These are phyloP conservation scores for Lactarius deliciosus DNA, from an alignment of 768 basidiomycete genomes.

Conservation along the genomic window DNA sequence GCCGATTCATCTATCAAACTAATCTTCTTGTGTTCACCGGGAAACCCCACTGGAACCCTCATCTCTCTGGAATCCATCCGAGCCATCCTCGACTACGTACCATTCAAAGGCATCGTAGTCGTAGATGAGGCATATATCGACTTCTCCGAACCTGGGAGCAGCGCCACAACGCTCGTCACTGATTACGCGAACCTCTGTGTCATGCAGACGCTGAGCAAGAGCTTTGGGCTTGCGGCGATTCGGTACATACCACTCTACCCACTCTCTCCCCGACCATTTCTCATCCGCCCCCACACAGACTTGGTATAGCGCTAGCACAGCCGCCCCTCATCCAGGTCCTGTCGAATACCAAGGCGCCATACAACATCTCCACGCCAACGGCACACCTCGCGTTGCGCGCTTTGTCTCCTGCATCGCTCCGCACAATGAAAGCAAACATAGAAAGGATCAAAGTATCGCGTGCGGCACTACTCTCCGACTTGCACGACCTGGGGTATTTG, in stretches of 20 bases:
- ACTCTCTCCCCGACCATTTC: not conserved
- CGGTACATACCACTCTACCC: constrained; percentile 51
- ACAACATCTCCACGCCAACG: constrained; percentile 91
- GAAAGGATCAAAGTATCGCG: constrained; percentile 60
- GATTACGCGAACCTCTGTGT: constrained; percentile 89
- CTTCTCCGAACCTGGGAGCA: constrained; percentile 64
- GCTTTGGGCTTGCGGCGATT: constrained; percentile 94
- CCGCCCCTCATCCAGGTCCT: constrained; percentile 89
- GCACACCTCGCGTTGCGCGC: constrained; percentile 80
- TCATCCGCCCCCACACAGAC: constrained; percentile 43
- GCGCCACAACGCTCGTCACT: constrained; percentile 68
- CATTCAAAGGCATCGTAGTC: constrained; percentile 87
- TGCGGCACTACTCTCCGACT: constrained; percentile 46
- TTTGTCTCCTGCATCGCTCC: constrained; percentile 62
- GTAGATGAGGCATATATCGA: constrained; percentile 99
- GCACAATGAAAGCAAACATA: constrained; percentile 65
- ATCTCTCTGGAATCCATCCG: constrained; percentile 72
- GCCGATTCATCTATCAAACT: constrained; percentile 82
- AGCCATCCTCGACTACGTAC: constrained; percentile 68
- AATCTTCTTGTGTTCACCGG: constrained; percentile 93
- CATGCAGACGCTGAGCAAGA: constrained; percentile 96
- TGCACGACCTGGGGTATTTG: constrained; percentile 48
- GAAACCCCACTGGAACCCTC: constrained; percentile 92
- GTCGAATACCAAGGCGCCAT: constrained; percentile 95
- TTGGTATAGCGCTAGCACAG: constrained; percentile 88